These are phyloP conservation scores for Turritis glabra DNA, from an alignment of 345 rosid genomes.

Conservation along the genomic window DNA sequence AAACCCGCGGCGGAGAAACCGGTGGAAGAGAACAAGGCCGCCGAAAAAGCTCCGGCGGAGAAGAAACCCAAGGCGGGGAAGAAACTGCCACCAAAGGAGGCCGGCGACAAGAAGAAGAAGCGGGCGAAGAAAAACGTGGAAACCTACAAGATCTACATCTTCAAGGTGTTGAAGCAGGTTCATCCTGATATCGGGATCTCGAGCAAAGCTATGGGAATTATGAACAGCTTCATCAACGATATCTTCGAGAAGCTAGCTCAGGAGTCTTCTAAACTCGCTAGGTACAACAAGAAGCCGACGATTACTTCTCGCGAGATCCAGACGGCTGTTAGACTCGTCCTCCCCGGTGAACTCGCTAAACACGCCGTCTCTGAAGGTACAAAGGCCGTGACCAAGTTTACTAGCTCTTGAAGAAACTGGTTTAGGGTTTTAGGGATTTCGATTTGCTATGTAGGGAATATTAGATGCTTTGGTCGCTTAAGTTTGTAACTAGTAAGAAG, in stretches of 20 bases:
- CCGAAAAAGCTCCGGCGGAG: slow-evolving; percentile 63
- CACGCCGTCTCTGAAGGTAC: slow-evolving; percentile 80
- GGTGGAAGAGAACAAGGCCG: slow-evolving; percentile 52
- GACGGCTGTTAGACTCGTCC: slow-evolving; percentile 68
- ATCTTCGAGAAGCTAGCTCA: slow-evolving; percentile 68
- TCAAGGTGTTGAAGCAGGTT: slow-evolving; percentile 60
- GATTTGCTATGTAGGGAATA: not conserved
- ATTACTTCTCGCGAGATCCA: slow-evolving; percentile 72
- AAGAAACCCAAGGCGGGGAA: slow-evolving; percentile 78
- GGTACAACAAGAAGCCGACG: slow-evolving; percentile 80
- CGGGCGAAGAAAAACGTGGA: slow-evolving; percentile 53
- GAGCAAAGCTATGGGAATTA: slow-evolving; percentile 68
- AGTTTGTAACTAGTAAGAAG: not conserved
- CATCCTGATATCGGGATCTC: slow-evolving; percentile 56
- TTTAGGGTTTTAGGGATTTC: slow-evolving; percentile 3
- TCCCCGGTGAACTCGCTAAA: slow-evolving; percentile 72
- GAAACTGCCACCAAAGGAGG: slow-evolving; percentile 60
- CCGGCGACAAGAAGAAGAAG: slow-evolving; percentile 71
- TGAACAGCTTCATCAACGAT: slow-evolving; percentile 69
- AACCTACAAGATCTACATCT: slow-evolving; percentile 82
- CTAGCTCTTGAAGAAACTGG: slow-evolving; percentile 44
- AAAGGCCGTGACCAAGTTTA: slow-evolving; percentile 72
- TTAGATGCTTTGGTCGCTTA: not conserved
- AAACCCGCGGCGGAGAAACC: slow-evolving; percentile 78
- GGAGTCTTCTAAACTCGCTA: slow-evolving; percentile 65